Evolutionary conservation across 1,284 basidiomycete species (phyloP).

Genomic region (Boletus sp.): DNA sequence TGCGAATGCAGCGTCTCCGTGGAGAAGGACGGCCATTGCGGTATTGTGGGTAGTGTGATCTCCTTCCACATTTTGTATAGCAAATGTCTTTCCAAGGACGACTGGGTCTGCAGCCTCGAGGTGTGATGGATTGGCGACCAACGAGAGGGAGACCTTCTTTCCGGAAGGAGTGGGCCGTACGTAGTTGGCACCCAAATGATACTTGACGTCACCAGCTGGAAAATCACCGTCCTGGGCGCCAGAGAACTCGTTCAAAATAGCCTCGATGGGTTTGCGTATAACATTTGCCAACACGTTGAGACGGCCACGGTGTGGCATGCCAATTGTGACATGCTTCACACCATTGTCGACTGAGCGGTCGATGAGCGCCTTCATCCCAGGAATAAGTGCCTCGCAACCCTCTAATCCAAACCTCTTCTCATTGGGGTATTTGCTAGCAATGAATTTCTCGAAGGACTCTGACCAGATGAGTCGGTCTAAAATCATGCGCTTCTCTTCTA

Average conservation of each 20-base stretch:
- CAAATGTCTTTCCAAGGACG: conserved; percentile 96
- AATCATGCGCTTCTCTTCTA: conserved; percentile 99
- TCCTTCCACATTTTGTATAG: conserved; percentile 91
- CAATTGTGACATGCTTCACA: conserved; percentile 93
- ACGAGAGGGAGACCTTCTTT: conserved; percentile 95
- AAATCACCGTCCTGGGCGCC: conserved; percentile 70
- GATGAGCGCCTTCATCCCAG: conserved; percentile 99
- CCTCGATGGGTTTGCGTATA: conserved; percentile 97
- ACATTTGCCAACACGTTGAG: conserved; percentile 98
- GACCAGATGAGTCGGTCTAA: conserved; percentile 99
- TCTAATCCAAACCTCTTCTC: conserved; percentile 99
- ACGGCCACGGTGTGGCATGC: conserved; percentile 99
- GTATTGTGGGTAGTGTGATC: conserved; percentile 76
- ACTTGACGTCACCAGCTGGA: conserved; percentile 97
- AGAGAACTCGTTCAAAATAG: conserved; percentile 96
- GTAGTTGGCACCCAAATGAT: conserved; percentile 98
- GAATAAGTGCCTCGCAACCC: conserved; percentile 96
- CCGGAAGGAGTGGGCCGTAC: conserved; percentile 96
- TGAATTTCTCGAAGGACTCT: conserved; percentile 98
- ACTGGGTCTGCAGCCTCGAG: conserved; percentile 97
- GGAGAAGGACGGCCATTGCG: conserved; percentile 92
- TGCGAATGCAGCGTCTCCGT: conserved; percentile 98
- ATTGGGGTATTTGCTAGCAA: conserved; percentile 97
- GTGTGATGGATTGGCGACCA: conserved; percentile 99
- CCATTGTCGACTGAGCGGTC: conserved; percentile 97